phyloP scores from a whole-genome alignment of 805 yeast species.

The Candida piceae region DNA sequence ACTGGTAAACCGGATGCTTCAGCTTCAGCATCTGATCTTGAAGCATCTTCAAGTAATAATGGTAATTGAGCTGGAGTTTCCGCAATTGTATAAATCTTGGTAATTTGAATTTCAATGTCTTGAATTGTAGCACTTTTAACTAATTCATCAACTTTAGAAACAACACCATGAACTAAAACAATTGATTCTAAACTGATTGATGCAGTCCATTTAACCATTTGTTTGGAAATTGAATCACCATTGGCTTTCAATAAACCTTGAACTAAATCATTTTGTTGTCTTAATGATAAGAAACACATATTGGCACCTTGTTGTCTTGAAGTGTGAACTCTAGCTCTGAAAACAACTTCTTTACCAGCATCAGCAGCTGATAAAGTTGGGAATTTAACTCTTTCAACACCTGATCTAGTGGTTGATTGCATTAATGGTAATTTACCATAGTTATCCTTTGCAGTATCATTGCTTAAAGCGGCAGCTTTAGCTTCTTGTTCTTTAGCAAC shows the following conservation, averaged over 20 bases:
- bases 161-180: conserved; percentile 83
- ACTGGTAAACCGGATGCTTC: conserved; percentile 88
- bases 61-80: conserved; percentile 94
- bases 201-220: conserved; percentile 95
- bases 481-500: conserved; percentile 83
- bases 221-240: conserved; percentile 72
- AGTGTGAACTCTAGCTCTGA: conserved; percentile 93
- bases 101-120: conserved; percentile 78
- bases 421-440: conserved; percentile 88
- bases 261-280: conserved; percentile 81
- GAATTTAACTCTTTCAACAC: conserved; percentile 56
- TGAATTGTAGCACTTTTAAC: conserved; percentile 89
- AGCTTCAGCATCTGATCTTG: conserved; percentile 91
- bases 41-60: conserved; percentile 91
- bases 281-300: conserved; percentile 81
- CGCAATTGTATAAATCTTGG: conserved; percentile 68
- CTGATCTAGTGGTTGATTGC: conserved; percentile 69
- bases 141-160: conserved; percentile 77
- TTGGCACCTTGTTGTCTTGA: conserved; percentile 96
- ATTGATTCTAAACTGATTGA: conserved; percentile 82
- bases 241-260: conserved; percentile 83
- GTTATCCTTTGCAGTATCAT: conserved; percentile 80
- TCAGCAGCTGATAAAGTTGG: conserved; percentile 49
- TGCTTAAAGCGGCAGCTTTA: conserved; percentile 65
- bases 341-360: conserved; percentile 72